Base-by-base conservation (phyloP, 768 basidiomycete species). In the Neoboletus brunneissimus region DNA sequence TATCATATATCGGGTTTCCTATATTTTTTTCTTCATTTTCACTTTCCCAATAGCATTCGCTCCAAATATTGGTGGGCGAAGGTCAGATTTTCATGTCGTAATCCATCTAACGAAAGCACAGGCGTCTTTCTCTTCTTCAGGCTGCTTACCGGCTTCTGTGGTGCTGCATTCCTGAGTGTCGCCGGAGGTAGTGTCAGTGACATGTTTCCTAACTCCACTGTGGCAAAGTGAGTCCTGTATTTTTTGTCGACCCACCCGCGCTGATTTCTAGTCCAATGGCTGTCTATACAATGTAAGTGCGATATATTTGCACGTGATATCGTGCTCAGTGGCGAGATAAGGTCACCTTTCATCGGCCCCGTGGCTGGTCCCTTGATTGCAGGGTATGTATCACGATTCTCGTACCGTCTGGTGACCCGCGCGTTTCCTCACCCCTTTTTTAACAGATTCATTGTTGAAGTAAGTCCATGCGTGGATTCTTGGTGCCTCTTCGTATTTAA, bases 11-110 rank as follows among this genome's bases (percentile, higher is more conserved):
- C 75, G 77, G 13, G 61, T 77, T 4, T 86, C 87, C 0, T 91
- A 86, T 58, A 59, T 73, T 1, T 59, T 82, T 5, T 85, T 89
- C 67, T 82, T 88, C 62, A 64, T 81, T 1, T 79, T 87, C 53
- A 82, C 84, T 20, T 87, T 86, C 64, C 86, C 88, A 0, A 83
- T 89, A 7, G 87, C 88, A 1, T 91, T 93, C 57, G 80, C 88
- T 1, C 84, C 83, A 4, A 77, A 89, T 61, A 78, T 84, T 23
- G 78, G 86, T 86, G 48, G 46, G 31, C 16, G 13, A 16, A 31
- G 12, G 12, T 8, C 45, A 35, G 20, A 4, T 44, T 12, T 47
- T 22, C 16, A 37, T 10, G 7, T 35, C 34, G 5, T 38, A 18
- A 53, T 6, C 23, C 12, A 32, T 32, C 44, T 53, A 46, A 46